Conservation (phyloP, 345 rosid genomes). For the Atalantia buxifolia region DNA sequence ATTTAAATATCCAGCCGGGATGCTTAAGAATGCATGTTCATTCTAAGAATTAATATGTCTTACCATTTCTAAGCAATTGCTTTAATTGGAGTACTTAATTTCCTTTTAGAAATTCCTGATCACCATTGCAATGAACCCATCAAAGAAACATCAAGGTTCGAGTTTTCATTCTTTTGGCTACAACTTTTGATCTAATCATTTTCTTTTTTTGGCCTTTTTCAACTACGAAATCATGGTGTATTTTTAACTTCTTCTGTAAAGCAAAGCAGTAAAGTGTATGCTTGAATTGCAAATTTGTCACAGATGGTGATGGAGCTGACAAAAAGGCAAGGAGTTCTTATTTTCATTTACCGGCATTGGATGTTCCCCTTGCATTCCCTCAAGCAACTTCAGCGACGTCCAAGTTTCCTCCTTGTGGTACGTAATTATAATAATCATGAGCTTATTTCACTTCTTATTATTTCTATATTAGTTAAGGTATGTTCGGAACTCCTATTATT, state of each 20-base stretch:
- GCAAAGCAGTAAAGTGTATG: neutral
- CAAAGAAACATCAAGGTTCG: neutral
- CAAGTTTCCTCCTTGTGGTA: slow-evolving; percentile 74
- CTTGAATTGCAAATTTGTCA: neutral
- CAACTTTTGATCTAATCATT: too few relatives aligned
- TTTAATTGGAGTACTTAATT: neutral
- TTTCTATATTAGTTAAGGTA: neutral
- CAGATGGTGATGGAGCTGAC: neutral
- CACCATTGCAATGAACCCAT: neutral
- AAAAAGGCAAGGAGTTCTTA: slow-evolving; percentile 40
- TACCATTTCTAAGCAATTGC: neutral
- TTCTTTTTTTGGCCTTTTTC: too few relatives aligned
- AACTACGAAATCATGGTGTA: too few relatives aligned
- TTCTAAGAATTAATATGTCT: neutral
- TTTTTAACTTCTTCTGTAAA: too few relatives aligned
- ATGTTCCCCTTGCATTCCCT: slow-evolving; percentile 80
- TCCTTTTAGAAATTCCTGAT: neutral
- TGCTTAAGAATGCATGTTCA: neutral
- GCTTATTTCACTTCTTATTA: neutral
- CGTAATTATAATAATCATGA: slow-evolving; percentile 1
- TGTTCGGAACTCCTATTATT: neutral
- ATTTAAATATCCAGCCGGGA: neutral
- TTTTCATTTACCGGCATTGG: slow-evolving; percentile 58
- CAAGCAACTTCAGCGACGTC: slow-evolving; percentile 74
- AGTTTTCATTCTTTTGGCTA: neutral